Base-by-base conservation (phyloP, 306 rosid species). In the Cicer cuneatum region DNA sequence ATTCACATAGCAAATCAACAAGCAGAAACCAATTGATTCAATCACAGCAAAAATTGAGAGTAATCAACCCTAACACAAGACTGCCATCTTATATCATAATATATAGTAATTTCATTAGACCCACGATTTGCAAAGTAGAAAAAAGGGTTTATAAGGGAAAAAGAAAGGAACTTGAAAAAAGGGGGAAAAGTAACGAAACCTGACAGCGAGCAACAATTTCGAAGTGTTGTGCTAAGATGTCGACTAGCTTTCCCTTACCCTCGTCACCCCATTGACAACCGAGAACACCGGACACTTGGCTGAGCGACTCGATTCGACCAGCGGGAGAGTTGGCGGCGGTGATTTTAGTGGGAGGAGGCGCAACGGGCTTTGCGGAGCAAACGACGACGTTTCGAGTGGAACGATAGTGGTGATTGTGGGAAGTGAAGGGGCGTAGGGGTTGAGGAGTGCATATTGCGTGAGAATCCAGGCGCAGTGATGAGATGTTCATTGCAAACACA, bases 261-360 rank as follows among this genome's bases (percentile, higher is more conserved):
- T 94, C 99, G 63, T 94, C 99, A 1, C 99, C 98, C 97, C 98
- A 94, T 68, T 94, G 99, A 81, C 93, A 85, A 29, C 99, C 97
- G 69, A 92, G 72, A 11, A 94, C 99, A 8, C 93, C 98, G 0
- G 99, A 92, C 0, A 94, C 93, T 78, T 92, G 97, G 60, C 90
- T 89, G 5, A 92, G 86, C 0, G 96, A 85, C 45, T 71, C 96
- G 79, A 94, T 92, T 43, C 93, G 93, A 16, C 10, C 52, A 45
- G 42, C 58, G 37, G 82, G 41, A 16, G 87, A 75, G 65, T 73
- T 85, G 58, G 87, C 85, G n/a, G 87, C 88, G 80, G 66, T 52
- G 65, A 88, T 83, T 45, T 89, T 81, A 3, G 93, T 48, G 5
- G 88, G 73, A 11, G 91, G 79, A 41, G 90, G 58, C 0, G 83